These are phyloP conservation scores for Rhodotorula sp. DNA, from an alignment of 1,284 basidiomycete species.

Conservation along the genomic window DNA sequence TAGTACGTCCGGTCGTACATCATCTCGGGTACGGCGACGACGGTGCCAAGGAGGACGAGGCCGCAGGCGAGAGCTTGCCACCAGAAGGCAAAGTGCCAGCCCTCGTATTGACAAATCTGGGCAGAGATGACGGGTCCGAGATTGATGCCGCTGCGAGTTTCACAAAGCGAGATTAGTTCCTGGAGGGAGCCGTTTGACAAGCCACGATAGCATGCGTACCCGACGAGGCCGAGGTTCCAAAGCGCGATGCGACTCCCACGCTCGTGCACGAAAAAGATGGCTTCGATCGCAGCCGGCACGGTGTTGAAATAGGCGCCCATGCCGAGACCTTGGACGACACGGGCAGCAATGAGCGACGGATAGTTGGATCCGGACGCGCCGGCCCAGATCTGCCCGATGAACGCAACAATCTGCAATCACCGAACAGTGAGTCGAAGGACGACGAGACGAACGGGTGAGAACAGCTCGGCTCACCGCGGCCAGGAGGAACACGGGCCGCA, in stretches of 20 bases:
- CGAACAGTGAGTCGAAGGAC: neutral
- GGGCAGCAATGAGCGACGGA: conserved; percentile 52
- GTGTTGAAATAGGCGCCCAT: conserved; percentile 54
- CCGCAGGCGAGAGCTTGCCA: conserved; percentile 47
- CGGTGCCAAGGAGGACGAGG: conserved; percentile 52
- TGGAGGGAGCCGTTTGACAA: neutral
- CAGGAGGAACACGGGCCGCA: conserved; percentile 54
- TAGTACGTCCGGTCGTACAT: conserved; percentile 42
- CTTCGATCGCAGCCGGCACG: conserved; percentile 54
- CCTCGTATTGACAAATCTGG: conserved; percentile 51
- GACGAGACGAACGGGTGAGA: neutral
- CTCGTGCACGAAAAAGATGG: conserved; percentile 55
- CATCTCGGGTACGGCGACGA: conserved; percentile 54
- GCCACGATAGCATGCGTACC: too few relatives aligned
- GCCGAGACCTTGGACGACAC: conserved; percentile 55
- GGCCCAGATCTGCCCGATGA: conserved; percentile 55
- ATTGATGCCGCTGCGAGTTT: conserved; percentile 48
- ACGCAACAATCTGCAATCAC: conserved; percentile 48
- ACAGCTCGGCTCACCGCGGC: conserved; percentile 46
- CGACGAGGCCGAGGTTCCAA: conserved; percentile 54
- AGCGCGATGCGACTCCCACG: conserved; percentile 53
- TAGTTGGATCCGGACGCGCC: conserved; percentile 50
- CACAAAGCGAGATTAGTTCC: too few relatives aligned
- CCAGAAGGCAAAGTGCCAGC: conserved; percentile 46
- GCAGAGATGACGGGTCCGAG: conserved; percentile 11